Base-by-base conservation (phyloP, 495 filamentous ascomycete genomes). In the Podospora sp. region DNA sequence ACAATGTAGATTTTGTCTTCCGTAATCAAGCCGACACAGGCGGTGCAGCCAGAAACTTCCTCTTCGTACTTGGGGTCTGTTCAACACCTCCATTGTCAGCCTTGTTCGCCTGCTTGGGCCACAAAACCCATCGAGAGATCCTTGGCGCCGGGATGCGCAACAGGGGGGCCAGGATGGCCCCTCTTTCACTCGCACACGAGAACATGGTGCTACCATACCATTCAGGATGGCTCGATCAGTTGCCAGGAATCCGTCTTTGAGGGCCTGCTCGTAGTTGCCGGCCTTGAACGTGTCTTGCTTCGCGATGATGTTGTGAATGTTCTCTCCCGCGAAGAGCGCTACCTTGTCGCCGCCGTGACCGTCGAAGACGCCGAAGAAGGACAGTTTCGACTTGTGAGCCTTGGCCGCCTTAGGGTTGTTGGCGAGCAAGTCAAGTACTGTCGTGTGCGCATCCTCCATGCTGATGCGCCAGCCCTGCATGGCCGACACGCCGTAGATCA, bases 401-500 rank as follows among this genome's bases (percentile, higher is more conserved):
- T 89, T 88, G 60, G 85, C 81, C 40, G 84, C 82, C 46, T 85
- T 82, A 53, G 83, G 79, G 53, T 83, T 81, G 63, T 83, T 80
- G 67, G 89, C 86, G 72, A 96, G 86, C 67, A 99, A 87, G 79
- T 98, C 92, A 73, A 99, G 90, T 27, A 97, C 78, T 22, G 90
- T 85, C 46, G 92, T 91, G 81, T 99, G 95, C 65, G 95, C 89
- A 75, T 99, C 95, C 78, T 99, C 95, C 95, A 99, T 99, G 80
- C 92, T 96, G 79, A 98, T 97, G 80, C 95, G 91, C 95, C 95
- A 99, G 83, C 95, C 95, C 81, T 99, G 95, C 95, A 99, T 99
- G 79, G 92, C 92, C 70, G 96, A 98, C 67, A 99, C 87, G 72
- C 96, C 95, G 77, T 90, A 99, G 69, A 94, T 77, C 74, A 96